Base-by-base conservation (phyloP, 1,284 basidiomycete genomes). In the Phenoliferia sp. region DNA sequence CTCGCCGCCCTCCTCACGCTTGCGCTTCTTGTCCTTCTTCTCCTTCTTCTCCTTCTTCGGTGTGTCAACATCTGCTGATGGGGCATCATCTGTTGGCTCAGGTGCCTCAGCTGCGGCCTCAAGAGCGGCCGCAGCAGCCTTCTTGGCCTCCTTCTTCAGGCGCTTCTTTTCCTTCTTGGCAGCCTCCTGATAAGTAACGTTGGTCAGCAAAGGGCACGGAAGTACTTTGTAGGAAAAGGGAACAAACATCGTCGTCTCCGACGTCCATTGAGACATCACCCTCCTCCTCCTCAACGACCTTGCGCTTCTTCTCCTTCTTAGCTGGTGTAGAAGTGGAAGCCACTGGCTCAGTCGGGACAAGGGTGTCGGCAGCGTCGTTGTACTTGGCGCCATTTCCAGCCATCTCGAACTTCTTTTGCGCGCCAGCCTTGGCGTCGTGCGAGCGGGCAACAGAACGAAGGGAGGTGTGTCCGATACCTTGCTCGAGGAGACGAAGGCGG, bases 401-500 rank as follows among this genome's bases (percentile, higher is more conserved):
- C 85, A 90, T 87, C 80, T 89, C 86, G 80, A 92, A 94, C 75
- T 85, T 85, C 76, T 84, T 84, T 73, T 79, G 79, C 81, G 84
- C 76, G 84, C 83, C 62, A 81, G 81, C 66, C 31, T 67, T 67
- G 32, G 57, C 56, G 50, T 61, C 66, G 44, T 66, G 64, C 71
- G 74, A 68, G 66, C 70, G 74, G 82, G 74, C 85, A 81, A 69
- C 54, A 17, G 68, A 66, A 10, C 72, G 68, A 12, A 73, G 65
- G 19, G 78, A 80, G 34, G 85, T 83, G 54, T 87, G 83, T 69
- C 94, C 93, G 58, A 84, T 83, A 71, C 90, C 88, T 76, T 89
- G 84, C 78, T 99, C 94, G 58, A 99, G 85, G 2, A 88, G 88
- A 44, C 93, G 90, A 56, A 99, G 82, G 52, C 95, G 89, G 22